Evolutionary conservation across 805 yeast species (phyloP).

Genomic region (Scheffersomyces ergatensis): DNA sequence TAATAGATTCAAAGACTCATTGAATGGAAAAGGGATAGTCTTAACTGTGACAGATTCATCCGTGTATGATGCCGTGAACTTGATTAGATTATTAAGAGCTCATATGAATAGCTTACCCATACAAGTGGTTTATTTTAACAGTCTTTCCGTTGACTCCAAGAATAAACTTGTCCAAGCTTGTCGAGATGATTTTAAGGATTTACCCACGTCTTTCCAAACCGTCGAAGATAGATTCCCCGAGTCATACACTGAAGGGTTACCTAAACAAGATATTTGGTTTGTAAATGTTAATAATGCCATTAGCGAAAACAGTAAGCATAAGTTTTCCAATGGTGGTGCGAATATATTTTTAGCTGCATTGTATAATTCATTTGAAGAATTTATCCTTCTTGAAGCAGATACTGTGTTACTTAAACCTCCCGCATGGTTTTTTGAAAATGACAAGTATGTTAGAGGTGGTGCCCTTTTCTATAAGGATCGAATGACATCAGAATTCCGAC

Average conservation of each 20-base stretch:
- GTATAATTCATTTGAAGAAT: conserved; percentile 58
- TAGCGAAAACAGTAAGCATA: conserved; percentile 16
- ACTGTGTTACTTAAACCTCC: conserved; percentile 34
- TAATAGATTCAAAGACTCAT: conserved; percentile 22
- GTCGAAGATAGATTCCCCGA: conserved; percentile 18
- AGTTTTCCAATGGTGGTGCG: conserved; percentile 20
- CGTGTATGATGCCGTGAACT: conserved; percentile 24
- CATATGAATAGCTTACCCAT: conserved; percentile 33
- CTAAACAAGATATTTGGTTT: conserved; percentile 37
- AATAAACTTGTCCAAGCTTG: conserved; percentile 24
- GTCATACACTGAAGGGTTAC: conserved; percentile 21
- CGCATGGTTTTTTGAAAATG: conserved; percentile 23
- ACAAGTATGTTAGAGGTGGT: conserved; percentile 29
- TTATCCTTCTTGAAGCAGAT: conserved; percentile 55
- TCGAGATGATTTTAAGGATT: conserved; percentile 17
- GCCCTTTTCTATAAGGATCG: conserved; percentile 33
- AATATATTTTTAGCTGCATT: conserved; percentile 54
- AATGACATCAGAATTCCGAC: conserved; percentile 23
- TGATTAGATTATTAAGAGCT: conserved; percentile 34
- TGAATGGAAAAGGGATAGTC: conserved; percentile 35
- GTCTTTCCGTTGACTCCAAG: conserved; percentile 23
- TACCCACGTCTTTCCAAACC: conserved; percentile 22
- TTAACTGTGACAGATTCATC: conserved; percentile 28
- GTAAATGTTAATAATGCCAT: conserved; percentile 28
- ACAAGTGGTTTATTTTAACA: conserved; percentile 31